Evolutionary conservation across 306 rosid genomes (phyloP), one percentile per base, ranked within the genome.

Genomic region (Pterocarpus santalinus): DNA sequence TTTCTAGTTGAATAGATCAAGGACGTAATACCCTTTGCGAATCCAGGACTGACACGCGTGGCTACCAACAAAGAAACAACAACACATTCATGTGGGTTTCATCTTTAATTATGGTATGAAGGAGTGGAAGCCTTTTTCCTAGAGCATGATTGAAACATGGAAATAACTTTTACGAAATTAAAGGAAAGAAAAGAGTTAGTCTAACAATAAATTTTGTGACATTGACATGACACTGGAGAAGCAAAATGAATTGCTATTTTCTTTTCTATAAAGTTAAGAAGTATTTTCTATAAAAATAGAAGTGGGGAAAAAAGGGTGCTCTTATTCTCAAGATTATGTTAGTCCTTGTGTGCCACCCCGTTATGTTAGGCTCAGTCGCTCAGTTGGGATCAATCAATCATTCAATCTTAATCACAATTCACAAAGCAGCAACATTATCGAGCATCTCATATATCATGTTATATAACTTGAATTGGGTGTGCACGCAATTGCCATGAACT

Each of bases 251-350:
- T 46, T 30, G 3, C 17, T n/a, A 22, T 22, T 22, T 22, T 22
- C 28, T 22, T 22, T 22, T 22, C 28, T 22, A 22, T 22, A 22
- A 22, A 22, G 28, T 22, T 22, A 22, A 22, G 28, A 22, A 22
- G 28, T 22, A 22, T 22, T 22, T 22, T 22, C 28, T 0, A 22
- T 22, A 22, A 44, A 65, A 68, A 12, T 22, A 17, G 39, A 44
- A 44, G 44, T 13, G 32, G 32, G 11, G 16, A 39, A 22, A 22
- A 22, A 22, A 34, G 30, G 44, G 32, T 5, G 41, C 22, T 22
- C 14, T 36, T 57, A 22, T 58, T 38, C 39, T 56, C 14, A 56
- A 38, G 39, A 38, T 17, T 53, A 38, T 73, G 78, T 41, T 73
- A 22, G 5, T 57, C 15, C 41, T 22, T 39, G 68, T 30, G 2